Conservation (phyloP, 2,329 filamentous ascomycete genomes). For the Colletotrichum liriopes region DNA sequence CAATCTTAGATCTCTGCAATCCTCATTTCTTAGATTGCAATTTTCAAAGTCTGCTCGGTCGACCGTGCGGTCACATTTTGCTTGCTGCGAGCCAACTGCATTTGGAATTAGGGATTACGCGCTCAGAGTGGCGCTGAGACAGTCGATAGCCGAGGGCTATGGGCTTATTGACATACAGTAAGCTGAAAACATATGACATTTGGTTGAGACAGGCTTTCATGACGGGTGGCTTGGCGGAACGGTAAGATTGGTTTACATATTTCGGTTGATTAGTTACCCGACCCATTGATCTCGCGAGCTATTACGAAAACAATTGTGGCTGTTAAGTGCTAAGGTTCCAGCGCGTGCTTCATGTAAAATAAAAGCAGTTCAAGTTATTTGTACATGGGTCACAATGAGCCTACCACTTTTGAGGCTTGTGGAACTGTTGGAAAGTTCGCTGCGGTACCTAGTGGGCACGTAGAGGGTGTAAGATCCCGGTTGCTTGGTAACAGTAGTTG, state of each 20-base stretch:
- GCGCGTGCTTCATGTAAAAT: not conserved
- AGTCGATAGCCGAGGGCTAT: not conserved
- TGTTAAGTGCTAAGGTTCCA: rapidly evolving
- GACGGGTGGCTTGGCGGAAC: constrained; percentile 21
- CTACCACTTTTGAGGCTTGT: not conserved
- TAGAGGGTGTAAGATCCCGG: not conserved
- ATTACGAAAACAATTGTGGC: too few relatives aligned
- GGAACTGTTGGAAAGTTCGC: not conserved
- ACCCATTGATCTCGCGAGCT: not conserved
- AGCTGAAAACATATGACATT: not conserved
- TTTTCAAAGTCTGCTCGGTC: not conserved
- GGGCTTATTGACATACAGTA: not conserved
- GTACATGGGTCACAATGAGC: not conserved
- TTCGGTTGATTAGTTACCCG: not conserved
- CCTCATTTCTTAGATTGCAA: not conserved
- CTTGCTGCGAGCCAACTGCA: not conserved
- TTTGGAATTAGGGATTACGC: not conserved
- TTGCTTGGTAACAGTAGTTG: not conserved
- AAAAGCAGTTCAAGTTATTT: not conserved
- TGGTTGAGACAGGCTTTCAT: constrained; percentile 4
- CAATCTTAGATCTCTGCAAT: not conserved
- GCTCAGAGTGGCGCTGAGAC: constrained; percentile 13
- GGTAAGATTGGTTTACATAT: constrained; percentile 24
- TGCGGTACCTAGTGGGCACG: not conserved
- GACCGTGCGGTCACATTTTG: too few relatives aligned